Conservation (phyloP, 2,329 filamentous ascomycete genomes). For the Cordyceps tenuipes region DNA sequence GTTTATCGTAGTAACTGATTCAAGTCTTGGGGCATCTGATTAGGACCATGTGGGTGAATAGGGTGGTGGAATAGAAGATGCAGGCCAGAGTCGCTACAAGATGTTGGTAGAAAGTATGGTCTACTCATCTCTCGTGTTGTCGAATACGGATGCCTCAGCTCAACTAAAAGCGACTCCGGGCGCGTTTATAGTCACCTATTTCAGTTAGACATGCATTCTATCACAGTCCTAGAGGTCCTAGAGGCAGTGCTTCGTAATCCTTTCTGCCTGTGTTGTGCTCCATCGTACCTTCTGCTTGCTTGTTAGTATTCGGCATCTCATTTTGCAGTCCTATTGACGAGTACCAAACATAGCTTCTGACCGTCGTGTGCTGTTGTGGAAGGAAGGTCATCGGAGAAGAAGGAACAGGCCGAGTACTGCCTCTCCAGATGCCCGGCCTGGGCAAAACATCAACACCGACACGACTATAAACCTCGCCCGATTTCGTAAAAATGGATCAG, state of each 20-base stretch:
- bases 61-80: background rate
- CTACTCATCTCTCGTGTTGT: background rate
- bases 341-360: background rate
- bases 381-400: too few species aligned
- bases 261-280: background rate
- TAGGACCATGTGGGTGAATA: background rate
- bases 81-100: background rate
- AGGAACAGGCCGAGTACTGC: background rate
- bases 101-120: background rate
- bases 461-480: background rate
- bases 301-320: background rate
- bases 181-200: background rate
- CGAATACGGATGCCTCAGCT: background rate
- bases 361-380: background rate
- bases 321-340: background rate
- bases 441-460: background rate
- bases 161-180: background rate
- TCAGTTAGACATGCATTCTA: background rate
- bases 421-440: background rate
- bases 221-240: too few species aligned
- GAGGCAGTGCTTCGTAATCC: background rate
- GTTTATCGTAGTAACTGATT: background rate
- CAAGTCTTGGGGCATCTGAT: background rate
- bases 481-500: constrained; percentile 1
- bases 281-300: too few species aligned